A percentile compares a stretch with the other conserved stretches of the same genome.
Evolutionary conservation across 2,329 filamentous ascomycete genomes (phyloP).

Genomic region (Pseudogymnoascus sp.): DNA sequence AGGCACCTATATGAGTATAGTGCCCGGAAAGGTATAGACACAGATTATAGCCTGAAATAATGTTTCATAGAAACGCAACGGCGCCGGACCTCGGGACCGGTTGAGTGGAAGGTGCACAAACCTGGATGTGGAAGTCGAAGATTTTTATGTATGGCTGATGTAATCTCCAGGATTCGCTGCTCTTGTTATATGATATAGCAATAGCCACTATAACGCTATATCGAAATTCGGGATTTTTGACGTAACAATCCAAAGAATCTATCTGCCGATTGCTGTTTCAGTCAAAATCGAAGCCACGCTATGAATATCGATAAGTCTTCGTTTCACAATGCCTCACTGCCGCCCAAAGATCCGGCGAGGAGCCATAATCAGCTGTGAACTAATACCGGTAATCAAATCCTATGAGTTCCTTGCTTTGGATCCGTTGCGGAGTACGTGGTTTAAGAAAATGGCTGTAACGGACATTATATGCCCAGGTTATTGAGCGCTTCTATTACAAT

Average conservation of each 20-base stretch:
- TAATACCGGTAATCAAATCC: neutral
- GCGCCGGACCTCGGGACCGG: neutral
- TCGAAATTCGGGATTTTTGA: neutral
- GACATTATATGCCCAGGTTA: neutral
- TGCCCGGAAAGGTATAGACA: neutral
- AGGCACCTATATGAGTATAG: neutral
- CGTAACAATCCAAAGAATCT: neutral
- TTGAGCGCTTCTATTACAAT: neutral
- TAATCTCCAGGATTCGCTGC: neutral
- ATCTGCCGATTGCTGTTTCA: neutral
- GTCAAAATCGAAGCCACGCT: neutral
- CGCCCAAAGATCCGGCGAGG: neutral
- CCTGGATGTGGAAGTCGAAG: neutral
- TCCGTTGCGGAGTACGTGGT: neutral
- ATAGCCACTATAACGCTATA: neutral
- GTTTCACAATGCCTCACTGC: neutral
- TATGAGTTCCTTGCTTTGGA: neutral
- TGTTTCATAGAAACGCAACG: neutral
- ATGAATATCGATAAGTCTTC: too few species aligned
- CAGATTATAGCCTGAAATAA: neutral
- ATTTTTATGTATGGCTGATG: neutral
- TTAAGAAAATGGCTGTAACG: neutral
- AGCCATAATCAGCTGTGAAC: neutral
- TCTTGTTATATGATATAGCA: neutral
- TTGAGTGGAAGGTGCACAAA: neutral